phyloP scores from a whole-genome alignment of 805 yeast genomes.

The Saturnispora besseyi region DNA sequence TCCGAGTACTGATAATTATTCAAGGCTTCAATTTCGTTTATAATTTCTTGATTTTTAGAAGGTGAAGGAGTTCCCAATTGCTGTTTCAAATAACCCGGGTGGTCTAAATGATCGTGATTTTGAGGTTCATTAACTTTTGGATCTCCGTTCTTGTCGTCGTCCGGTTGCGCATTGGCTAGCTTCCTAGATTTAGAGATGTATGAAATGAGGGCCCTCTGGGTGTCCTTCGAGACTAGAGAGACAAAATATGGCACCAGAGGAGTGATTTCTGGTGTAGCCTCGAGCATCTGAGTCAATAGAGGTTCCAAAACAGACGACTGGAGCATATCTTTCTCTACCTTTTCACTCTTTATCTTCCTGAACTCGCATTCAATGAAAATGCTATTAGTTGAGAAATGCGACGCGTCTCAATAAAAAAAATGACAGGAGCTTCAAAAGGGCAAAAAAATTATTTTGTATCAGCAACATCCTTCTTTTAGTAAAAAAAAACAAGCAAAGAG shows the following conservation, averaged over 20 bases:
- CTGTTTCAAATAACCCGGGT: neutral
- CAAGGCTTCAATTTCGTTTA: slow-evolving; percentile 10
- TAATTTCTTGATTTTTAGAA: slow-evolving; percentile 6
- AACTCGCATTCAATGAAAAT: neutral
- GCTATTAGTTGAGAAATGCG: neutral
- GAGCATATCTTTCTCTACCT: slow-evolving; percentile 17
- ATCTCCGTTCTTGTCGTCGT: neutral
- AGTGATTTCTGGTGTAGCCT: slow-evolving; percentile 21
- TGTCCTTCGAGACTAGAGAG: slow-evolving; percentile 22
- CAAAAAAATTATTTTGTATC: neutral
- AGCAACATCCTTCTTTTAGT: neutral
- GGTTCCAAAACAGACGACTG: slow-evolving; percentile 22
- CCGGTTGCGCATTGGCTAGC: neutral
- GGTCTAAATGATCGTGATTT: neutral
- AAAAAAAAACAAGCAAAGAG: neutral
- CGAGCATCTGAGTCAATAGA: slow-evolving; percentile 23
- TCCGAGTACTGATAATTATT: slow-evolving; percentile 13
- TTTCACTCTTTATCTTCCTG: neutral
- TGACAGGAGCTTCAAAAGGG: neutral
- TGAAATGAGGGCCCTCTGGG: slow-evolving; percentile 26
- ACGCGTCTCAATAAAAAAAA: slow-evolving; percentile 1
- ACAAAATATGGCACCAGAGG: slow-evolving; percentile 21
- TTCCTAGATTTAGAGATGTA: slow-evolving; percentile 14
- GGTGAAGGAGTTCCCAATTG: neutral
- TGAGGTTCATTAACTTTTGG: neutral